phyloP scores from a whole-genome alignment of 345 rosid species.

The Litchi chinensis region DNA sequence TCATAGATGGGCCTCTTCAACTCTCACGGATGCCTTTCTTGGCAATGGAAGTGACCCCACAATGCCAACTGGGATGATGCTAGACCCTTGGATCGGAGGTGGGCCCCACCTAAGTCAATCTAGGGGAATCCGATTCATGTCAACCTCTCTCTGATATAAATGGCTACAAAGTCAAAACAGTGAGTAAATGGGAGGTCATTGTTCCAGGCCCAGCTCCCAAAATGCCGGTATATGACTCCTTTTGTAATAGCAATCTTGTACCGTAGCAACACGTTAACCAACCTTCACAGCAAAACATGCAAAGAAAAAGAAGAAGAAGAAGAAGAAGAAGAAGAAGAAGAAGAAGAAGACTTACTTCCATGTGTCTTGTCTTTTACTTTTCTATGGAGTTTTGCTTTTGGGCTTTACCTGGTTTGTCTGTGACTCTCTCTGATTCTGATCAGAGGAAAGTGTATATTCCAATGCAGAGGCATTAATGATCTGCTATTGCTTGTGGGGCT shows the following conservation, averaged over 20 bases:
- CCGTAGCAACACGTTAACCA: background rate
- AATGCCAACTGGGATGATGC: no score
- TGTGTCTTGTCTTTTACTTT: conserved; percentile 14
- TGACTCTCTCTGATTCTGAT: background rate
- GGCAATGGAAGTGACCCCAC: no score
- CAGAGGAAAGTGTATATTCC: conserved; percentile 26
- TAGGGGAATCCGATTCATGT: no score
- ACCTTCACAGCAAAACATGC: background rate
- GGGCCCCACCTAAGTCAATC: no score
- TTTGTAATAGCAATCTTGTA: conserved; percentile 43
- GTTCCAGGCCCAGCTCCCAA: conserved; percentile 99
- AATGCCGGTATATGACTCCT: conserved; percentile 88
- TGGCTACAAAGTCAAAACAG: conserved; percentile 92
- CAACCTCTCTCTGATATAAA: no score
- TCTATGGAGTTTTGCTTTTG: background rate
- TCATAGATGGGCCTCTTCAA: no score
- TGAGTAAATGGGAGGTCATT: conserved; percentile 82
- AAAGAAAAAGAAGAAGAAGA: background rate
- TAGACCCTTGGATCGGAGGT: no score
- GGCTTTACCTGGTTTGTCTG: conserved; percentile 17
- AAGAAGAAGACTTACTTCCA: conserved; percentile 10
- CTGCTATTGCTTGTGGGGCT: conserved; percentile 8
- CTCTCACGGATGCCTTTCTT: no score
- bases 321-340: no score
- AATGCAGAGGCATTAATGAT: conserved; percentile 19